A percentile compares a stretch with the other conserved stretches of the same genome.
phyloP scores from a whole-genome alignment of 495 filamentous ascomycete species.

The Parathielavia appendiculata region DNA sequence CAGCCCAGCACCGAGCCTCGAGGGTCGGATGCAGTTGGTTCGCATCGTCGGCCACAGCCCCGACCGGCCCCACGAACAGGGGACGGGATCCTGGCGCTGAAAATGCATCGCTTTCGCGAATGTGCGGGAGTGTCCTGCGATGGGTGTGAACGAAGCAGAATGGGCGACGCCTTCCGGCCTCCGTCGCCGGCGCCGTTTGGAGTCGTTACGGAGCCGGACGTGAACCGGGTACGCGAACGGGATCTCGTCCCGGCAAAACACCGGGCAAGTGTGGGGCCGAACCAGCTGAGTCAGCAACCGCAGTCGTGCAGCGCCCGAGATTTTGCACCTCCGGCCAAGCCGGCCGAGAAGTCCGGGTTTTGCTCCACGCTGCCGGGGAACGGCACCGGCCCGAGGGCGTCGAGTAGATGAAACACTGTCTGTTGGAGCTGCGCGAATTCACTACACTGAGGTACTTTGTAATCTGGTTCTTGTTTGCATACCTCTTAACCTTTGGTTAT shows the following conservation, averaged over 20 bases:
- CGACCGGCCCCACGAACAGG: not conserved
- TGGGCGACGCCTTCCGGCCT: not conserved
- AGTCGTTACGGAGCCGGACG: conserved; percentile 7
- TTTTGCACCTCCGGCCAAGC: too few species aligned
- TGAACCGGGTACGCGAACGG: conserved; percentile 2
- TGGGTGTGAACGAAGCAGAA: not conserved
- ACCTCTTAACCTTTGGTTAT: too few species aligned
- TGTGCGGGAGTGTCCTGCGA: not conserved
- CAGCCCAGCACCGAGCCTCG: conserved; percentile 1
- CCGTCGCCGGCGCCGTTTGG: not conserved
- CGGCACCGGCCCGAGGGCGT: too few species aligned
- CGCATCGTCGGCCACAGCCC: not conserved
- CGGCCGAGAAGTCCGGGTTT: too few species aligned
- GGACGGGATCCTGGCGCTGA: conserved; percentile 5
- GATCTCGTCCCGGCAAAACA: not conserved
- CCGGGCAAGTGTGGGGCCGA: too few species aligned
- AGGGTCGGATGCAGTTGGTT: conserved; percentile 1
- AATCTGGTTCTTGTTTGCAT: too few species aligned
- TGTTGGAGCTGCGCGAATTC: too few species aligned
- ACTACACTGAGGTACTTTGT: too few species aligned
- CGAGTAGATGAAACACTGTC: too few species aligned
- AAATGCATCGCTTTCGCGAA: not conserved
- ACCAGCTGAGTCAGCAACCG: too few species aligned
- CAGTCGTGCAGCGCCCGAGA: too few species aligned
- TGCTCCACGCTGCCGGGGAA: too few species aligned